Conservation (phyloP, 2,329 filamentous ascomycete genomes). For the Trematosphaeria pertusa region DNA sequence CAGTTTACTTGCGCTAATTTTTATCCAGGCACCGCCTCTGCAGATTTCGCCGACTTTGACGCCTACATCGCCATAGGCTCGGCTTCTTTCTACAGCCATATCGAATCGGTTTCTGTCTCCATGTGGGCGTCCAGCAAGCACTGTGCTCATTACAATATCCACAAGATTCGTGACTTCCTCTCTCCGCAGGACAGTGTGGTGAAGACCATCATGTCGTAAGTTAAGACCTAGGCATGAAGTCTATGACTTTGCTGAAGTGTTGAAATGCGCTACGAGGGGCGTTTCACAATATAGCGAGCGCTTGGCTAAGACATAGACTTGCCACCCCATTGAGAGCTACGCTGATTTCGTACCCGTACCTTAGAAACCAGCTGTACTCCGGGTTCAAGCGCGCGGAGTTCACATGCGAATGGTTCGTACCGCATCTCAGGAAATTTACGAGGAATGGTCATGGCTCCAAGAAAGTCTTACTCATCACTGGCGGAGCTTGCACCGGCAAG, state of each 20-base stretch:
- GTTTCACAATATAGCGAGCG: too few species aligned
- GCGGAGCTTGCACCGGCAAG: slow-evolving; percentile 26
- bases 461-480: slow-evolving; percentile 26
- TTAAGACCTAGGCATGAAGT: too few species aligned
- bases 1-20: not conserved
- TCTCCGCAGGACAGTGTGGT: slow-evolving; percentile 52
- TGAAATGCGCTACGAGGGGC: too few species aligned
- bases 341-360: too few species aligned
- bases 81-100: slow-evolving; percentile 21
- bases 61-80: slow-evolving; percentile 14
- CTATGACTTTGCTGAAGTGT: too few species aligned
- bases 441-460: slow-evolving; percentile 13
- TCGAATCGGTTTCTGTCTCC: slow-evolving; percentile 21
- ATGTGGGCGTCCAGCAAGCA: slow-evolving; percentile 24
- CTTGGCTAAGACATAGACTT: too few species aligned
- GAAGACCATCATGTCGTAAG: slow-evolving; percentile 45
- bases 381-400: slow-evolving; percentile 44
- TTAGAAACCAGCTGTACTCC: slow-evolving; percentile 42
- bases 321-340: too few species aligned
- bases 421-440: slow-evolving; percentile 40
- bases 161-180: slow-evolving; percentile 42
- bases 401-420: slow-evolving; percentile 59
- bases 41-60: slow-evolving; percentile 21
- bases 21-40: not conserved
- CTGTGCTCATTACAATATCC: slow-evolving; percentile 27